Conservation (phyloP, 2,329 filamentous ascomycete genomes). For the Alternaria ethzedia region DNA sequence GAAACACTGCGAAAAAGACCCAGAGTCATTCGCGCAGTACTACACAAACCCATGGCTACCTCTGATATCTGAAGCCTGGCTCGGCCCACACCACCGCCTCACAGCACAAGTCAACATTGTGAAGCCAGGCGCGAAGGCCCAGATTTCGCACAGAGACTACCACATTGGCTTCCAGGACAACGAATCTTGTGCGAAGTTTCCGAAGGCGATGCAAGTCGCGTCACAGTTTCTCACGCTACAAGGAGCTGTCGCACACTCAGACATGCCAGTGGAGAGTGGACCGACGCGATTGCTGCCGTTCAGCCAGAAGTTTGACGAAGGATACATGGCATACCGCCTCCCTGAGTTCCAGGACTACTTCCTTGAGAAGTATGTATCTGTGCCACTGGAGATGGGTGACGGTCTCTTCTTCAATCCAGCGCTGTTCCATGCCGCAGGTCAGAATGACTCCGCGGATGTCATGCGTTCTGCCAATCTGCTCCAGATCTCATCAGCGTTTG, state of each 20-base stretch:
- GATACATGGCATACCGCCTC: slow-evolving; percentile 64
- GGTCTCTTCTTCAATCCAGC: slow-evolving; percentile 70
- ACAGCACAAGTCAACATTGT: slow-evolving; percentile 70
- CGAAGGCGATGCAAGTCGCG: slow-evolving; percentile 60
- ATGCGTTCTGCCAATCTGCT: slow-evolving; percentile 66
- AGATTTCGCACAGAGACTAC: slow-evolving; percentile 67
- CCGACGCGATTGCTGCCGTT: slow-evolving; percentile 68
- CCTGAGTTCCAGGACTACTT: slow-evolving; percentile 63
- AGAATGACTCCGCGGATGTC: slow-evolving; percentile 59
- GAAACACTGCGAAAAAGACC: slow-evolving; percentile 63
- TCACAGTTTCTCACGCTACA: slow-evolving; percentile 67
- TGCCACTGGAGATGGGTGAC: slow-evolving; percentile 63
- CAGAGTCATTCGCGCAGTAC: slow-evolving; percentile 62
- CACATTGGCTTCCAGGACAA: slow-evolving; percentile 68
- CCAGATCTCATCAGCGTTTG: slow-evolving; percentile 67
- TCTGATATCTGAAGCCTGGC: slow-evolving; percentile 61
- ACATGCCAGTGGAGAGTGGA: slow-evolving; percentile 65
- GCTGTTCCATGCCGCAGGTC: slow-evolving; percentile 67
- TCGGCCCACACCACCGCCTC: slow-evolving; percentile 65
- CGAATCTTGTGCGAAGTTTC: slow-evolving; percentile 54
- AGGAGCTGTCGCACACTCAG: slow-evolving; percentile 67
- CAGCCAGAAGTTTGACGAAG: slow-evolving; percentile 63
- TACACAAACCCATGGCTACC: slow-evolving; percentile 67
- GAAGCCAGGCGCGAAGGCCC: slow-evolving; percentile 63
- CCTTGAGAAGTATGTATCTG: slow-evolving; percentile 57